A percentile compares a stretch with the other conserved stretches of the same genome.
Evolutionary conservation across 345 rosid genomes (phyloP).

Genomic region (Lepidium africanum): DNA sequence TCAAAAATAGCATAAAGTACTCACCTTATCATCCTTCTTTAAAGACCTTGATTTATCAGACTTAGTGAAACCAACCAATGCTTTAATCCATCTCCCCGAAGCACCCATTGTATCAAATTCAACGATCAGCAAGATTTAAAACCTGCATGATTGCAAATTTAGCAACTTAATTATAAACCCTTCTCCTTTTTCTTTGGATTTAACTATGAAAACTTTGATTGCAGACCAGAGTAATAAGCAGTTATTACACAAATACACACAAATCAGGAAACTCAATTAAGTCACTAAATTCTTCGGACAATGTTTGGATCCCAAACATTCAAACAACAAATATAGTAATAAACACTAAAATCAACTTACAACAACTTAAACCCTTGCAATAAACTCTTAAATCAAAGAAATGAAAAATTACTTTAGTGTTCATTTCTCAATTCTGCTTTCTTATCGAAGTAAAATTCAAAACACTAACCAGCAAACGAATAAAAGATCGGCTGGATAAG

Average conservation of each 20-base stretch:
- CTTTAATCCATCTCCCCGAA: constrained; percentile 90
- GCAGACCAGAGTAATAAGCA: background rate
- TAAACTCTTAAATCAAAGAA: too few relatives aligned
- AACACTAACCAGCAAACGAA: constrained; percentile 2
- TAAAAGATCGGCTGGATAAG: background rate
- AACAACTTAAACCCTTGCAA: too few relatives aligned
- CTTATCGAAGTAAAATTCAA: background rate
- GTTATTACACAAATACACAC: background rate
- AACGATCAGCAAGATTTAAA: constrained; percentile 9
- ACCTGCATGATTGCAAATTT: constrained; percentile 18
- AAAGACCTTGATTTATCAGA: constrained; percentile 66
- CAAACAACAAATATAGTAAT: background rate
- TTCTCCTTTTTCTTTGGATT: background rate
- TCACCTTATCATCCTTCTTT: constrained; percentile 57
- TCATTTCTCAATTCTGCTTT: too few relatives aligned
- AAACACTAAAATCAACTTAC: background rate
- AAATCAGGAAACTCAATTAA: constrained; percentile 14
- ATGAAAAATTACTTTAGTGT: too few relatives aligned
- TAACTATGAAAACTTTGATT: background rate
- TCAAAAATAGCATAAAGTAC: constrained; percentile 4
- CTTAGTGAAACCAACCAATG: constrained; percentile 77
- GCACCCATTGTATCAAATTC: constrained; percentile 58
- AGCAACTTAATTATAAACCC: background rate
- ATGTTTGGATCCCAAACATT: background rate
- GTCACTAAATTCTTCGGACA: background rate